phyloP scores from a whole-genome alignment of 768 basidiomycete genomes.

The Calvatia gigantea region DNA sequence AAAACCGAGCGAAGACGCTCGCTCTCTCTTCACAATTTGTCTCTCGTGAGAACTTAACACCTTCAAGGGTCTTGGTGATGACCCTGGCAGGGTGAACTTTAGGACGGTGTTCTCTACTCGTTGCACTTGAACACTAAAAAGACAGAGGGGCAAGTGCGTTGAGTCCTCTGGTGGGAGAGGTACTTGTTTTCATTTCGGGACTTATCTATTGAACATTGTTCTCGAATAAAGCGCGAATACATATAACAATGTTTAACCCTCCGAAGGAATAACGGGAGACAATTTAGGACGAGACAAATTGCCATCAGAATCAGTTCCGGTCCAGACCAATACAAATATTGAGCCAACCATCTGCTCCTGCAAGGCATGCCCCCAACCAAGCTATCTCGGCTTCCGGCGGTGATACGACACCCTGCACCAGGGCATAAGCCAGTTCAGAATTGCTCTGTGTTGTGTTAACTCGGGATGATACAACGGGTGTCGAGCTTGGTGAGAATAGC shows the following conservation, averaged over 20 bases:
- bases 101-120: no score
- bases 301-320: neutral
- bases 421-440: slow-evolving; percentile 63
- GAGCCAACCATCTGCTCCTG: slow-evolving; percentile 95
- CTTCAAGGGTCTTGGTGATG: no score
- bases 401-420: slow-evolving; percentile 81
- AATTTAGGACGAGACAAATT: neutral
- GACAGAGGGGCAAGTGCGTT: no score
- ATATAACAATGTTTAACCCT: neutral
- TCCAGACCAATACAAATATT: slow-evolving; percentile 73
- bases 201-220: no score
- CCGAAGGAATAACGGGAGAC: neutral
- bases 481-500: slow-evolving; percentile 61
- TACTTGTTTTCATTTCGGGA: no score
- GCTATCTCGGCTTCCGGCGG: slow-evolving; percentile 89
- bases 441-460: slow-evolving; percentile 33
- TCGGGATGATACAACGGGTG: slow-evolving; percentile 40
- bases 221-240: neutral
- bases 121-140: no score
- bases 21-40: no score
- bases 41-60: no score
- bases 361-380: slow-evolving; percentile 90
- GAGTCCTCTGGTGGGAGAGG: no score
- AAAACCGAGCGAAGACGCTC: no score
- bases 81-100: no score